These are phyloP conservation scores for Schizopora paradoxa DNA, from an alignment of 1,284 basidiomycete species.

Conservation along the genomic window DNA sequence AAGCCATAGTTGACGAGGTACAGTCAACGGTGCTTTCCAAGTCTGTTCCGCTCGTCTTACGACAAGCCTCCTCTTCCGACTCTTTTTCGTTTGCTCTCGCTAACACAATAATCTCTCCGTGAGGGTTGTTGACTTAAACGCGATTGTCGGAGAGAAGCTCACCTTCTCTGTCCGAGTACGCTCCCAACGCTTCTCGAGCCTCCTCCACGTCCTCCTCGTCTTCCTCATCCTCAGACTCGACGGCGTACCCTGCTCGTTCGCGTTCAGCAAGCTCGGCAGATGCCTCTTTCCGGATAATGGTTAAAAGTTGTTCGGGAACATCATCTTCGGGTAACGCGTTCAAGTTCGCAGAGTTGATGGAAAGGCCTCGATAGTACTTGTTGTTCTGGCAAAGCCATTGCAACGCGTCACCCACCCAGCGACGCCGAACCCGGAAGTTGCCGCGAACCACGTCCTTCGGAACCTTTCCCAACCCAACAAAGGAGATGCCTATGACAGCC, in stretches of 20 bases:
- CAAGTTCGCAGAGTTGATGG: conserved; percentile 25
- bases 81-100: conserved; percentile 1
- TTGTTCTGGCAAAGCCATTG: conserved; percentile 33
- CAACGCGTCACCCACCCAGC: conserved; percentile 22
- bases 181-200: conserved; percentile 4
- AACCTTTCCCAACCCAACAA: conserved; percentile 27
- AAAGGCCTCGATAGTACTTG: conserved; percentile 28
- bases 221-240: conserved; percentile 3
- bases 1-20: no score
- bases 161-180: background rate
- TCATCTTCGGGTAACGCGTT: conserved; percentile 29
- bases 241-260: conserved; percentile 30
- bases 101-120: conserved; percentile 3
- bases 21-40: no score
- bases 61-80: background rate
- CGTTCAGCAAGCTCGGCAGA: conserved; percentile 21
- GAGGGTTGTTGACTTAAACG: background rate
- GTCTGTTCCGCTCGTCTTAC: no score
- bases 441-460: conserved; percentile 24
- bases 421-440: conserved; percentile 23
- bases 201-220: background rate
- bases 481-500: conserved; percentile 30
- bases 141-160: background rate
- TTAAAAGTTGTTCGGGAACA: conserved; percentile 28
- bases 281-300: conserved; percentile 19